These are phyloP conservation scores for Euptelea pleiosperma DNA, from an alignment of 164 flowering plant species.

Conservation along the genomic window DNA sequence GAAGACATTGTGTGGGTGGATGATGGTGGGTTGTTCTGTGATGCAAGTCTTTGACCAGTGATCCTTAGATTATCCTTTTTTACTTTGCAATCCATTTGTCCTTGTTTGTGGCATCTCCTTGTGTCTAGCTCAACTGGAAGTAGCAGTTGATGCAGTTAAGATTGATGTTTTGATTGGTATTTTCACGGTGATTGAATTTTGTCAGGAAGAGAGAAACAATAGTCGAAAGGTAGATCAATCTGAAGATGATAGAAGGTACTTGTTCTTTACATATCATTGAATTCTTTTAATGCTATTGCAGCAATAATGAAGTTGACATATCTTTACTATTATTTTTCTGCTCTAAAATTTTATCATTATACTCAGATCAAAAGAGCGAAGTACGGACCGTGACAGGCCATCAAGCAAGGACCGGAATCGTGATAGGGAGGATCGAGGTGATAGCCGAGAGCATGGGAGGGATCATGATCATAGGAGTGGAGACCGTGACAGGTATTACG, in stretches of 20 bases:
- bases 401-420: conserved; percentile 27
- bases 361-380: conserved; percentile 70
- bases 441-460: conserved; percentile 55
- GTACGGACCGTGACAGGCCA: conserved; percentile 45
- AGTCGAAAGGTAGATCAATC: conserved; percentile 51
- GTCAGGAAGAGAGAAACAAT: conserved; percentile 83
- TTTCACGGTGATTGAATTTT: conserved; percentile 15
- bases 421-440: conserved; percentile 58
- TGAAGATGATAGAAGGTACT: conserved; percentile 77
- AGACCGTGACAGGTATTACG: conserved; percentile 67
- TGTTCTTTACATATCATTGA: background rate
- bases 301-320: background rate
- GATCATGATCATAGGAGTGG: conserved; percentile 56
- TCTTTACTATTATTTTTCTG: background rate
- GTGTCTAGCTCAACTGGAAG: no score
- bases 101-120: background rate
- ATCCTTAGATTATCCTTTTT: background rate
- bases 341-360: background rate
- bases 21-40: no score
- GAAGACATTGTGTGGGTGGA: no score
- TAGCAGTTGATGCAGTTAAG: background rate
- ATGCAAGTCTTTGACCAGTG: no score
- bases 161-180: background rate
- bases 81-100: background rate
- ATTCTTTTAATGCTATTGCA: background rate